Evolutionary conservation across 192 early-diverging fungal genomes (phyloP).

Genomic region (Podila minutissima): DNA sequence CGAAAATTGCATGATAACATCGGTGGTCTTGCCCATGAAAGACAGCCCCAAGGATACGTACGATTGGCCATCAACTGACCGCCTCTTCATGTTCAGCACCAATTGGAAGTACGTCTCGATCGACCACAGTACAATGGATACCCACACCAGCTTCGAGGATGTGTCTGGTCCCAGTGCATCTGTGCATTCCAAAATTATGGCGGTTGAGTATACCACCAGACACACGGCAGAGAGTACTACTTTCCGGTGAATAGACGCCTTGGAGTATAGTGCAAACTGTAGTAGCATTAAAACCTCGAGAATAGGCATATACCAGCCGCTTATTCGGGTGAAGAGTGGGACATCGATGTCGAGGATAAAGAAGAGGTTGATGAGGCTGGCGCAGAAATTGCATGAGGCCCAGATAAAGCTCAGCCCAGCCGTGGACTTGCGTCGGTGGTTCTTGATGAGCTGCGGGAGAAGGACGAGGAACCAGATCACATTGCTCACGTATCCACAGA

Average conservation of each 20-base stretch:
- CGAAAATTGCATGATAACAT: slow-evolving; percentile 40
- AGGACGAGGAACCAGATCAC: slow-evolving; percentile 35
- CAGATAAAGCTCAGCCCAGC: slow-evolving; percentile 27
- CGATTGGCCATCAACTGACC: slow-evolving; percentile 28
- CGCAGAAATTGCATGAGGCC: slow-evolving; percentile 33
- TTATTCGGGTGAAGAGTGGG: slow-evolving; percentile 26
- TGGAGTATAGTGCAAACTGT: slow-evolving; percentile 25
- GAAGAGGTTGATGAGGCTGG: slow-evolving; percentile 41
- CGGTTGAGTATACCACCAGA: not conserved
- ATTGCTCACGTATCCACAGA: slow-evolving; percentile 28
- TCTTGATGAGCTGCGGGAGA: slow-evolving; percentile 34
- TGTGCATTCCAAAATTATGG: slow-evolving; percentile 9
- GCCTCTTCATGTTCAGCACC: slow-evolving; percentile 27
- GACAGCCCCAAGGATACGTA: slow-evolving; percentile 29
- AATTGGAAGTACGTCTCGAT: slow-evolving; percentile 37
- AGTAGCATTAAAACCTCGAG: slow-evolving; percentile 25
- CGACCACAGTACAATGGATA: slow-evolving; percentile 33
- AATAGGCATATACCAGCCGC: slow-evolving; percentile 40
- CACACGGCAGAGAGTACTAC: not conserved
- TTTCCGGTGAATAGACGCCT: slow-evolving; percentile 8
- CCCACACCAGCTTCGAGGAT: slow-evolving; percentile 27
- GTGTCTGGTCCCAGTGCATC: slow-evolving; percentile 16
- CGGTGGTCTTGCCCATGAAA: slow-evolving; percentile 35
- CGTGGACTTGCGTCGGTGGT: slow-evolving; percentile 21
- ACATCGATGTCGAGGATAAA: slow-evolving; percentile 35